Percentiles rank a stretch among this genome's conserved stretches.
phyloP scores from a whole-genome alignment of 78 protist species.

The Parvularia atlantis region DNA sequence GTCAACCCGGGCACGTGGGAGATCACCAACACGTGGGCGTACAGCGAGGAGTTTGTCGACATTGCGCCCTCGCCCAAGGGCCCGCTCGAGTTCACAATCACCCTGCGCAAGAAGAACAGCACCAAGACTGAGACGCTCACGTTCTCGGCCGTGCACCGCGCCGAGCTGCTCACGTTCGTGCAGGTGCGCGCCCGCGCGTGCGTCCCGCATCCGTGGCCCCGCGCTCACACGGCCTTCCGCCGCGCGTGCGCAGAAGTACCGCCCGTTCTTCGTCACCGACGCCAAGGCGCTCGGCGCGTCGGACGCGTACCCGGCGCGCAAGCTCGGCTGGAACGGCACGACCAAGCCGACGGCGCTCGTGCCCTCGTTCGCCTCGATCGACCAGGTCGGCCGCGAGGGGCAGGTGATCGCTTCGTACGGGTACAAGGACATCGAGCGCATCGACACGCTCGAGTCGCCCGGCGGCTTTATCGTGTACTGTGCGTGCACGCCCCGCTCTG shows the following conservation, averaged over 20 bases:
- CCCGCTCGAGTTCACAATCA: not conserved
- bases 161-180: not conserved
- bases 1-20: not conserved
- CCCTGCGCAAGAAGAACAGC: not conserved
- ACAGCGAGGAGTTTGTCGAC: not conserved
- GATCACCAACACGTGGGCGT: constrained; percentile 14
- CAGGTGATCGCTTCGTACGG: constrained; percentile 12
- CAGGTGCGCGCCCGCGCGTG: too few species aligned
- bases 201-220: too few species aligned
- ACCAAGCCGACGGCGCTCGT: not conserved
- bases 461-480: constrained; percentile 1
- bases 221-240: too few species aligned
- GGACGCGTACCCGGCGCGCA: not conserved
- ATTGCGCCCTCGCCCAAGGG: not conserved
- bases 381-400: not conserved
- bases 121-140: not conserved
- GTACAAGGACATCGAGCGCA: constrained; percentile 17
- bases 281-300: too few species aligned
- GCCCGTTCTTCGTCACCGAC: too few species aligned
- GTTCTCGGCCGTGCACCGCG: not conserved
- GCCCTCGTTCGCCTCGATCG: not conserved
- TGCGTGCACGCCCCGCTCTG: not conserved
- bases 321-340: constrained; percentile 18
- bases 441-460: constrained; percentile 12
- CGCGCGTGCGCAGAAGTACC: constrained; percentile 14